Base-by-base conservation (phyloP, 2,329 filamentous ascomycete genomes). In the Fusarium sp. region DNA sequence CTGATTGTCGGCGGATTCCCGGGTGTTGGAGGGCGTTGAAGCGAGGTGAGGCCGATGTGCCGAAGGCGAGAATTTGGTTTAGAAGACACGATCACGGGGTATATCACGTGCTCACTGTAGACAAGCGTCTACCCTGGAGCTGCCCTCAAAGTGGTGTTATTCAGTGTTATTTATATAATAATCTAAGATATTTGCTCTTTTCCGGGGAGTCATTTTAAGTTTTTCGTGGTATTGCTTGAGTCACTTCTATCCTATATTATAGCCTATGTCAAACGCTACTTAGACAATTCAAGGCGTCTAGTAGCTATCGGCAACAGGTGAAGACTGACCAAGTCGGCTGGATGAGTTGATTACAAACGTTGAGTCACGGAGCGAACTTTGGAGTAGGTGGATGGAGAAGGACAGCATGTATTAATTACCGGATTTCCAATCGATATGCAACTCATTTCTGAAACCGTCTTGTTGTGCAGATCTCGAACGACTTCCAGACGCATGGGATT, bases 1-100 rank as follows among this genome's bases (percentile, higher is more conserved):
- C 76, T 78, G 79, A 81, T 81, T 79, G 63, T 81, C 79, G 79
- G 79, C 75, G 75, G 78, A 81, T 80, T 74, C 74, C 79, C 79
- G 79, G 79, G 71, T 76, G 72, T 73, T 74, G 70, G 66, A 63
- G 59, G 65, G 67, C 62, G 74, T 79, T 78, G 75, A 79, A 79
- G 77, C 77, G 77, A 79, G 77, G 77, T 79, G 76, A 76, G 70
- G 77, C 77, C 77, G 77, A 77, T 65, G 62, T 64, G 65, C 64
- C 75, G 68, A 68, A 53, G 51, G 32, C 39, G 57, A 67, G 58
- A 57, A 62, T 62, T 65, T 62, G 62, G 55, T 37, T 52, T 37
- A 6, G 35, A 8, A 17, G 7, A 10, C 1, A 11, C 2, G n/a
- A 17, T 19, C 35, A 37, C 35, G 35, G n/a, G 35, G 5, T 1